phyloP scores from a whole-genome alignment of 1,284 basidiomycete species.

The Rhodofomes roseus region DNA sequence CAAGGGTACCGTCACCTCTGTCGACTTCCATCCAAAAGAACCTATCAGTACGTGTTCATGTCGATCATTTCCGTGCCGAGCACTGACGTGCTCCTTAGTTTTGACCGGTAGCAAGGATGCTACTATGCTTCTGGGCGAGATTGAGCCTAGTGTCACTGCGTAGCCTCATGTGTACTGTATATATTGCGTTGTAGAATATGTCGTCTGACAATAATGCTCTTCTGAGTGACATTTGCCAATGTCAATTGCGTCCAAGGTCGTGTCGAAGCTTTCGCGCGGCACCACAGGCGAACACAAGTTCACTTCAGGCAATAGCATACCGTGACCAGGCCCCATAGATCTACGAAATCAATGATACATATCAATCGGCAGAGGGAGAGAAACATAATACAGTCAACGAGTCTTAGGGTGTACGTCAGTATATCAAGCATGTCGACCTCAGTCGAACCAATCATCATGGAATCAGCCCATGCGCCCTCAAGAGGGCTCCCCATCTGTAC shows the following conservation, averaged over 20 bases:
- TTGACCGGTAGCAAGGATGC: constrained; percentile 86
- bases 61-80: background rate
- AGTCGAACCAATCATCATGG: constrained; percentile 20
- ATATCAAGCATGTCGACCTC: constrained; percentile 9
- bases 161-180: too few species aligned
- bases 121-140: constrained; percentile 86
- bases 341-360: constrained; percentile 8
- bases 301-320: background rate
- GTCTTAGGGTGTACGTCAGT: constrained; percentile 9
- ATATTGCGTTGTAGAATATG: too few species aligned
- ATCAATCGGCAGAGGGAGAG: background rate
- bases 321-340: background rate
- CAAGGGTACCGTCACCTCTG: constrained; percentile 87
- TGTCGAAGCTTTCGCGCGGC: too few species aligned
- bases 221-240: too few species aligned
- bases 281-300: too few species aligned
- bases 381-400: constrained; percentile 5
- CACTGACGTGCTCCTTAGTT: constrained; percentile 39
- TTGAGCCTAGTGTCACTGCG: constrained; percentile 48
- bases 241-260: too few species aligned
- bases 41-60: constrained; percentile 70
- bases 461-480: constrained; percentile 58
- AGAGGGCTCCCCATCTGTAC: constrained; percentile 61
- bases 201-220: too few species aligned
- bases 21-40: constrained; percentile 90